Evolutionary conservation across 2,329 filamentous ascomycete genomes (phyloP).

Genomic region (Calonectria naviculata): DNA sequence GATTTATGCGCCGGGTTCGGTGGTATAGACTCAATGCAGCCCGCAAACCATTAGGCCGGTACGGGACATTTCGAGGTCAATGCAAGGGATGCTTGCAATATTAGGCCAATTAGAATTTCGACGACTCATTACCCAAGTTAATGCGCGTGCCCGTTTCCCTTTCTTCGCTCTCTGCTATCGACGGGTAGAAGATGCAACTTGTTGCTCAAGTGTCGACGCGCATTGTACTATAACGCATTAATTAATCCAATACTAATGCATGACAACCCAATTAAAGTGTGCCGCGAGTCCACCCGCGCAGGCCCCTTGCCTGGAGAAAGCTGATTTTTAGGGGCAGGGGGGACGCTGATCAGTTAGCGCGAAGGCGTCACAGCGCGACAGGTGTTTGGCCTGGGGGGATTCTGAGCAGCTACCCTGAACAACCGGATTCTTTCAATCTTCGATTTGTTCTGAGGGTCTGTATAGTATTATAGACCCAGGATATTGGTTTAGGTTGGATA

Average conservation of each 20-base stretch:
- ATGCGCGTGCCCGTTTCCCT: neutral
- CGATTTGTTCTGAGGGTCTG: neutral
- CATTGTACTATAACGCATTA: neutral
- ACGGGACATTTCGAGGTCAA: neutral
- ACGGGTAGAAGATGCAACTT: neutral
- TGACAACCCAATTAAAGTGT: conserved; percentile 13
- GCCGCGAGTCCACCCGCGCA: neutral
- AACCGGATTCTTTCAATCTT: neutral
- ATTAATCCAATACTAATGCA: conserved; percentile 10
- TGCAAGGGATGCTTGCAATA: neutral
- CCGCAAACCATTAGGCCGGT: neutral
- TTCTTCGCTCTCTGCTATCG: too few relatives aligned
- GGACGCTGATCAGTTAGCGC: neutral
- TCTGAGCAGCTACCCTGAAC: neutral
- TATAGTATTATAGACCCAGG: neutral
- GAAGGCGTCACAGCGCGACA: neutral
- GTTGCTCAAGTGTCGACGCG: neutral
- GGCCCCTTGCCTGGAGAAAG: neutral
- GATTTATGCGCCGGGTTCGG: neutral
- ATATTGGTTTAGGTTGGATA: neutral
- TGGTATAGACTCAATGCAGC: neutral
- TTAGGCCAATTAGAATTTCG: neutral
- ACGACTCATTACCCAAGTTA: conserved; percentile 1
- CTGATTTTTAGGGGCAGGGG: neutral
- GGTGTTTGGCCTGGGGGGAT: neutral